phyloP scores from a whole-genome alignment of 805 yeast genomes.

The Maudiozyma pseudohumilis region DNA sequence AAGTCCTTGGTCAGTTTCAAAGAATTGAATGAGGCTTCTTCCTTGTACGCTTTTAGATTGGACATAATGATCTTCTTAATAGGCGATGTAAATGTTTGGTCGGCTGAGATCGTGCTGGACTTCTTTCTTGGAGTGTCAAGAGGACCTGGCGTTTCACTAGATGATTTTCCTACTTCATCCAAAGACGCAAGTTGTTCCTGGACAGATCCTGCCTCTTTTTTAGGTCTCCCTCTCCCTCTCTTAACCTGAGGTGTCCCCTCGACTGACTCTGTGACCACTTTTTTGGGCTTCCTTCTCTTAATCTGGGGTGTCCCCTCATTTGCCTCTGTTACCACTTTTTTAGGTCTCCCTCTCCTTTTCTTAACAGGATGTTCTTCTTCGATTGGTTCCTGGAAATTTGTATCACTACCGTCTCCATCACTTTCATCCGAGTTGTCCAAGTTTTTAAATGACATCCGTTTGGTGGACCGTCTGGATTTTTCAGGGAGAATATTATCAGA shows the following conservation, averaged over 20 bases:
- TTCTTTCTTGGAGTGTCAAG: constrained; percentile 9
- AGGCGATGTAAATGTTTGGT: constrained; percentile 33
- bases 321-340: not conserved
- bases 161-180: not conserved
- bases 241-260: not conserved
- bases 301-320: not conserved
- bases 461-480: constrained; percentile 3
- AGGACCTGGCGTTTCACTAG: not conserved
- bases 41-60: constrained; percentile 17
- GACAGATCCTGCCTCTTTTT: not conserved
- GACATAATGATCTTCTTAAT: constrained; percentile 19
- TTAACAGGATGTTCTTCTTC: constrained; percentile 5
- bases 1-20: constrained; percentile 28
- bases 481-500: constrained; percentile 5
- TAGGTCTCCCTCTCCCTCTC: not conserved
- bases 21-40: constrained; percentile 16
- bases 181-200: not conserved
- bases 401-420: constrained; percentile 29
- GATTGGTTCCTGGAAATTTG: constrained; percentile 31
- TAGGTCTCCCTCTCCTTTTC: not conserved
- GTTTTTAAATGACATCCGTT: not conserved
- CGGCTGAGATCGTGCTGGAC: constrained; percentile 2
- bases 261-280: not conserved
- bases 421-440: constrained; percentile 13
- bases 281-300: not conserved